Evolutionary conservation across 1,284 basidiomycete genomes (phyloP).

Genomic region (Trametes hirsuta): DNA sequence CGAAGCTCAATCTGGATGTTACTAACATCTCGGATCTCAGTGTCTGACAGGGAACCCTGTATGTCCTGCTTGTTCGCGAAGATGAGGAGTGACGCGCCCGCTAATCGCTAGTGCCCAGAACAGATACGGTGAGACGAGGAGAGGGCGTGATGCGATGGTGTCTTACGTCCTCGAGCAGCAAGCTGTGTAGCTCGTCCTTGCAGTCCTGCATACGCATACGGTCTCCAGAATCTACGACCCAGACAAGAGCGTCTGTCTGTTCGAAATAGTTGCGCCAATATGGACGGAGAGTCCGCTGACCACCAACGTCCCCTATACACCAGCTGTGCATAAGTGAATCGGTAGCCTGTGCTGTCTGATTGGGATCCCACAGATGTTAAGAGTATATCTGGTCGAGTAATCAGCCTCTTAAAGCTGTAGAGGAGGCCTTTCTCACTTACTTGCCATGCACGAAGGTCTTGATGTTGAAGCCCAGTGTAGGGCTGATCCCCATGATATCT

Average conservation of each 20-base stretch:
- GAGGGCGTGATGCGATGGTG: background rate
- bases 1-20: slow-evolving; percentile 10
- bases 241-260: slow-evolving; percentile 96
- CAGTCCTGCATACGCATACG: slow-evolving; percentile 89
- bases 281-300: slow-evolving; percentile 92
- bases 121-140: background rate
- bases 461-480: slow-evolving; percentile 98
- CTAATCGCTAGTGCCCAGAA: slow-evolving; percentile 65
- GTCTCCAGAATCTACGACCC: slow-evolving; percentile 98
- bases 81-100: slow-evolving; percentile 92
- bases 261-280: slow-evolving; percentile 99
- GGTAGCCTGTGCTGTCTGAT: background rate
- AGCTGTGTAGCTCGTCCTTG: slow-evolving; percentile 81
- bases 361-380: slow-evolving; percentile 83
- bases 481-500: slow-evolving; percentile 86
- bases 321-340: background rate
- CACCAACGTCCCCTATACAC: slow-evolving; percentile 92
- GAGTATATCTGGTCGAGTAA: slow-evolving; percentile 67
- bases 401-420: background rate
- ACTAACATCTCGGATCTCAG: slow-evolving; percentile 84
- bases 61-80: slow-evolving; percentile 99
- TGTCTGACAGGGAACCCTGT: slow-evolving; percentile 79
- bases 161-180: slow-evolving; percentile 91
- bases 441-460: slow-evolving; percentile 91
- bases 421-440: slow-evolving; percentile 51